Base-by-base conservation (phyloP, 2,329 filamentous ascomycete species). In the Thielaviopsis euricoi region DNA sequence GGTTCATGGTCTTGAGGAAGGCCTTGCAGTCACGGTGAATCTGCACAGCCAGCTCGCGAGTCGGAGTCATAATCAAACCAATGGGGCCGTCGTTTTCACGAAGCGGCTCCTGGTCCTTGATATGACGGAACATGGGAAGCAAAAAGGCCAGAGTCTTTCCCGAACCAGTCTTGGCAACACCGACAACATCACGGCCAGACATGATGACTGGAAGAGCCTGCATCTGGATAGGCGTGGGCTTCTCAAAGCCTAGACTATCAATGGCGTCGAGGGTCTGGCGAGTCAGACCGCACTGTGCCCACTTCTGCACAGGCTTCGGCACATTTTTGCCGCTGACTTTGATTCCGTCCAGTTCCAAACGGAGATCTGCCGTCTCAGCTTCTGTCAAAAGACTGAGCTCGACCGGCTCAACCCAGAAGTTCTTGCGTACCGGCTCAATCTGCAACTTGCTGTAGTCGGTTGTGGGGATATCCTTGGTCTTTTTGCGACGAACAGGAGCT, bases 101-200 rank as follows among this genome's bases (percentile, higher is more conserved):
- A 19, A 96, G 74, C 0, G 86, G 83, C 54, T 82, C 77, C 68
- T 98, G 93, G 66, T 97, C 93, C 70, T 91, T 93, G 72, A 97
- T 95, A 68, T 98, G 93, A 58, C 93, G 83, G 69, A 98, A 96
- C 89, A 97, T 96, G 43, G 93, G 93, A 51, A 98, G 79, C 29
- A 95, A 73, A 68, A 97, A 98, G 6, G 93, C 93, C 65, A 97
- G 83, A 0, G 93, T 98, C 74, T 98, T 98, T 68, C 93, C 93
- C 25, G 93, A 97, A 5, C 93, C 93, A 25, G 93, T 98, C 74
- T 97, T 97, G 19, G 93, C 93, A 56, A 98, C 89, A 63, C 90
- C 93, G 62, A 98, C 89, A 43, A 96, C 87, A 73, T 98, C 93
- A 64, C 89, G 82, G 10, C 93, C 93, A 26, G 90, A 95, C 87